A percentile compares a stretch with the other conserved stretches of the same genome.
These are phyloP conservation scores for Erysimum cheiri DNA, from an alignment of 441 rosid genomes.

Conservation along the genomic window DNA sequence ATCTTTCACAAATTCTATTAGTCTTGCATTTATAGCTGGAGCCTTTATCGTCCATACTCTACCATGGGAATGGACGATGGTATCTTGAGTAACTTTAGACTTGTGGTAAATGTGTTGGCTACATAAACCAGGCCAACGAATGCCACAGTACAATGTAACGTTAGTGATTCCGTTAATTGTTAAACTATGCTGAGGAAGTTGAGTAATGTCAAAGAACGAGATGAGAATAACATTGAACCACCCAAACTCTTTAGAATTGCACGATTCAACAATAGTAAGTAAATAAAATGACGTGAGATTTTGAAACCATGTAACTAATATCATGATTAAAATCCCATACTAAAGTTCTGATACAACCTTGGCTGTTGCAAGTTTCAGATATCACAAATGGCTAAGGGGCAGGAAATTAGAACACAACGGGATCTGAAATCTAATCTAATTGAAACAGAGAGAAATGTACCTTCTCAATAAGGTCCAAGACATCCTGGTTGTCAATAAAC, in stretches of 20 bases:
- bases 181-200: constrained; percentile 24
- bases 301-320: neutral
- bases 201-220: constrained; percentile 7
- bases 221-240: constrained; percentile 4
- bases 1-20: neutral
- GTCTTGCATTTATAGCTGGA: constrained; percentile 17
- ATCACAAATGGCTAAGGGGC: constrained; percentile 16
- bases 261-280: constrained; percentile 9
- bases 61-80: no score
- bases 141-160: constrained; percentile 26
- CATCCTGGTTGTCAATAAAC: constrained; percentile 97
- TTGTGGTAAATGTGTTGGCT: constrained; percentile 13
- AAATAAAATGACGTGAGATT: constrained; percentile 15
- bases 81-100: neutral
- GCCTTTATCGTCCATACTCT: neutral
- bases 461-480: constrained; percentile 95
- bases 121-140: constrained; percentile 27
- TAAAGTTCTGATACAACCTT: constrained; percentile 11
- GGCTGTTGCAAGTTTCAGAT: constrained; percentile 28
- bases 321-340: neutral
- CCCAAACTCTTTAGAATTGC: constrained; percentile 8
- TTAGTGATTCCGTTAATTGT: constrained; percentile 1
- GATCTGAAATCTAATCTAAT: constrained; percentile 22
- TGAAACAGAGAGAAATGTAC: constrained; percentile 49
- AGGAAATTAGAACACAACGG: constrained; percentile 18